Percentiles rank a stretch among this genome's conserved stretches.
Conservation (phyloP, 78 protist species). For the Dictyostelium purpureum region DNA sequence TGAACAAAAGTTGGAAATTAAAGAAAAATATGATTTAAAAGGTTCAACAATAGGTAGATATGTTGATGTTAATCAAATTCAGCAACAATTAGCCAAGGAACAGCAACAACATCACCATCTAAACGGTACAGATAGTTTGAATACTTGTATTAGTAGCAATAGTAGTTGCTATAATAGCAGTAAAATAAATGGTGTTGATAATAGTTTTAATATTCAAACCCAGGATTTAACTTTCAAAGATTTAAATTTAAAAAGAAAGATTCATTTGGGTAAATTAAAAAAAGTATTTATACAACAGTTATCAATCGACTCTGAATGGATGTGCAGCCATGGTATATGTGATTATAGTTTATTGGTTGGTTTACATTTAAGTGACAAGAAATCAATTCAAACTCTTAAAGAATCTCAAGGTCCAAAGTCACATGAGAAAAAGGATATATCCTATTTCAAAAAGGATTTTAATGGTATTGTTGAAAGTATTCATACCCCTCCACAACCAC, state of each 20-base stretch:
- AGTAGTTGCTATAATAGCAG: too few relatives aligned
- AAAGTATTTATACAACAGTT: slow-evolving; percentile 44
- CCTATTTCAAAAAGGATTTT: slow-evolving; percentile 60
- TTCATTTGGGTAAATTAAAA: slow-evolving; percentile 37
- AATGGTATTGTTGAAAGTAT: slow-evolving; percentile 38
- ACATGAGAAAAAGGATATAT: slow-evolving; percentile 39
- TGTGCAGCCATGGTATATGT: slow-evolving; percentile 60
- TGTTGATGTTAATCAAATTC: slow-evolving; percentile 36
- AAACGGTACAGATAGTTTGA: too few relatives aligned
- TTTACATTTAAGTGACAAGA: slow-evolving; percentile 52
- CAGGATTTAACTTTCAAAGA: slow-evolving; percentile 61
- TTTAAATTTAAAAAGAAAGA: slow-evolving; percentile 62
- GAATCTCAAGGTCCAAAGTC: neutral
- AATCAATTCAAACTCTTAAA: neutral
- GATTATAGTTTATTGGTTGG: slow-evolving; percentile 78
- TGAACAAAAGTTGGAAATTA: slow-evolving; percentile 7
- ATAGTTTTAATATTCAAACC: too few relatives aligned
- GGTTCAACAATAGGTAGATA: slow-evolving; percentile 72
- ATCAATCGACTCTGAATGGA: slow-evolving; percentile 56
- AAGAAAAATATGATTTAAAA: slow-evolving; percentile 76
- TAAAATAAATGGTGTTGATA: neutral
- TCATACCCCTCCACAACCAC: neutral
- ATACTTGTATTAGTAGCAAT: neutral
- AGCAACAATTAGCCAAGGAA: neutral
- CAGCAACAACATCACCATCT: neutral